Base-by-base conservation (phyloP, 306 rosid species). In the Glycine tomentella region DNA sequence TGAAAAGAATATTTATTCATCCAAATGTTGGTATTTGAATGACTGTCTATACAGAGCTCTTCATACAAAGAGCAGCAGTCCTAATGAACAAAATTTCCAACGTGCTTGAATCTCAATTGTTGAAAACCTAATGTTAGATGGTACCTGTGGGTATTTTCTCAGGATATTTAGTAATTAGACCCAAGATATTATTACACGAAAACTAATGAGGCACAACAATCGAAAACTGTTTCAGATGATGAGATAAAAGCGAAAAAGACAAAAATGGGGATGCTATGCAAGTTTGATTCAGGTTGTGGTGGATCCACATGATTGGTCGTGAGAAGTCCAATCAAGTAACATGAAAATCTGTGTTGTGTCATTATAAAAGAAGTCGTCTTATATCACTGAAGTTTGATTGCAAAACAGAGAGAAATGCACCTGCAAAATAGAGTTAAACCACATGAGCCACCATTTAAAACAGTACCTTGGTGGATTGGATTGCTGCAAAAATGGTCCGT, bases 331-430 rank as follows among this genome's bases (percentile, higher is more conserved):
- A 78, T 76, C 78, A 85, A 81, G 67, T 34, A 74, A 46, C 49
- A 46, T 5, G 31, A 70, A 72, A 76, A n/a, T 9, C 36, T 62
- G 79, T 33, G 52, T 48, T 9, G 15, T 75, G 84, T 80, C 64
- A 69, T 87, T 88, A 95, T 79, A 95, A 77, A 82, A 95, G 89
- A 84, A 95, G 98, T 76, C 99, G 86, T 69, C 85, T 91, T 80
- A 91, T 91, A 62, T 91, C 97, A 72, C 90, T 86, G 90, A 95
- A 95, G 90, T 93, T 93, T 74, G 96, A 87, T 51, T 75, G 71
- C 80, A 95, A 77, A 57, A 91, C 95, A 38, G 98, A 88, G 83
- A 95, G 83, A 85, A 95, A 95, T 46, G 91, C 86, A 75, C 98
- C 98, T 95, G 94, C 88, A 84, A 36, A 67, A 76, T 38, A n/a